These are phyloP conservation scores for Aspergillus intermedius DNA, from an alignment of 2,329 filamentous ascomycete species.

Conservation along the genomic window DNA sequence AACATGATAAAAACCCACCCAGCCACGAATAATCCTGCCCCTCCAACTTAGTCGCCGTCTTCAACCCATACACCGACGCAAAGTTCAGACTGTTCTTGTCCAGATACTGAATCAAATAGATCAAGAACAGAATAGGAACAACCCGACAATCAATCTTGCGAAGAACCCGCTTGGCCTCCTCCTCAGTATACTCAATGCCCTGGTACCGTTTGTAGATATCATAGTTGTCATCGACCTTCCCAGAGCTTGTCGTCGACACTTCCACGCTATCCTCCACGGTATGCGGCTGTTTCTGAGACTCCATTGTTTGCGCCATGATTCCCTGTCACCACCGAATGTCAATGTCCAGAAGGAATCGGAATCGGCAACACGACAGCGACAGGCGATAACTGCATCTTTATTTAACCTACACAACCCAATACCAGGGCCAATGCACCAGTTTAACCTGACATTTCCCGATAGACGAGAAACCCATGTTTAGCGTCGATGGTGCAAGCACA, in stretches of 20 bases:
- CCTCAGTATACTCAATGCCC: conserved; percentile 15
- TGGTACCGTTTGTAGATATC: conserved; percentile 25
- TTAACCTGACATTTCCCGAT: background rate
- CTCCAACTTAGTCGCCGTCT: conserved; percentile 18
- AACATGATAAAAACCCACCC: conserved; percentile 10
- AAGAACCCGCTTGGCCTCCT: conserved; percentile 34
- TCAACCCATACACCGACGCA: conserved; percentile 26
- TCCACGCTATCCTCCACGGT: conserved; percentile 8
- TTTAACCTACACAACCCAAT: background rate
- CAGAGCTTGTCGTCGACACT: conserved; percentile 5
- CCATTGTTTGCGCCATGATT: background rate
- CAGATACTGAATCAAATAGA: conserved; percentile 45
- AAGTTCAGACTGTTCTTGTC: conserved; percentile 52
- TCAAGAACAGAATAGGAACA: conserved; percentile 52
- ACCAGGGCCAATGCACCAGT: background rate
- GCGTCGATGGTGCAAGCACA: too few relatives aligned
- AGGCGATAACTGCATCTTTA: background rate
- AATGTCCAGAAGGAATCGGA: background rate
- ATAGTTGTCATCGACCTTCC: conserved; percentile 32
- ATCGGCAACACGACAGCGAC: background rate
- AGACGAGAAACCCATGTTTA: background rate
- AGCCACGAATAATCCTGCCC: conserved; percentile 24
- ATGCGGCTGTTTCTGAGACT: background rate
- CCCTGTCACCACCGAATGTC: background rate
- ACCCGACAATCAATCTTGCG: conserved; percentile 52